Base-by-base conservation (phyloP, 2,329 filamentous ascomycete genomes). In the Apiospora malaysiana region DNA sequence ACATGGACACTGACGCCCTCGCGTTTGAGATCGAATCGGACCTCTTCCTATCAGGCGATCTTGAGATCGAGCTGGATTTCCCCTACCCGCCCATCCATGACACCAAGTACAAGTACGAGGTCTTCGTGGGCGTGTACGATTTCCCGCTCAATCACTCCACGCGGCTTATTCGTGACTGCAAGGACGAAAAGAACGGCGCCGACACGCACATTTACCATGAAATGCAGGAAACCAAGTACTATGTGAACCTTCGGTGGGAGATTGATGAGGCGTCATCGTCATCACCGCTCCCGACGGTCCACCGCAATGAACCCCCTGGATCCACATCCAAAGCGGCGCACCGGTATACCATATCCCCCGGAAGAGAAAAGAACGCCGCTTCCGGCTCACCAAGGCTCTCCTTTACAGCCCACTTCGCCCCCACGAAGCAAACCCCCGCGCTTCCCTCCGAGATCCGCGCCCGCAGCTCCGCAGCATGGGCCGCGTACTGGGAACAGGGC, bases 81-180 rank as follows among this genome's bases (percentile, higher is more conserved):
- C 82, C 83, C 0, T 85, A 83, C 56, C 82, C 81, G 0, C 82
- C 81, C 1, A 77, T 82, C 1, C 81, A 83, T 59, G 77, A 77
- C 2, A 79, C 79, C 3, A 77, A 78, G n/a, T 83, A 83, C 72
- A 85, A 85, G 70, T 85, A 82, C 37, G 81, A 85, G 66, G 81
- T 82, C 14, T 85, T 84, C 43, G 82, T 80, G 0, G 84, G 83
- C 0, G 76, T 80, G 5, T 83, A 82, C 37, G 79, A 83, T 23
- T 82, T 81, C 23, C 80, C 81, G 0, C 69, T 76, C 6, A 81
- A 82, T 40, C 83, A 85, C 69, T 81, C 78, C 0, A 84, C 83
- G 0, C 75, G 71, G 2, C 73, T 80, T 2, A 46, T 72, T 10
- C 63, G 32, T 1, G 68, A 66, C 3, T 76, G 71, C 45, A 70